Evolutionary conservation across 2,329 filamentous ascomycete genomes (phyloP), one percentile per base, ranked within the genome.

Genomic region (Xylaria sp.): DNA sequence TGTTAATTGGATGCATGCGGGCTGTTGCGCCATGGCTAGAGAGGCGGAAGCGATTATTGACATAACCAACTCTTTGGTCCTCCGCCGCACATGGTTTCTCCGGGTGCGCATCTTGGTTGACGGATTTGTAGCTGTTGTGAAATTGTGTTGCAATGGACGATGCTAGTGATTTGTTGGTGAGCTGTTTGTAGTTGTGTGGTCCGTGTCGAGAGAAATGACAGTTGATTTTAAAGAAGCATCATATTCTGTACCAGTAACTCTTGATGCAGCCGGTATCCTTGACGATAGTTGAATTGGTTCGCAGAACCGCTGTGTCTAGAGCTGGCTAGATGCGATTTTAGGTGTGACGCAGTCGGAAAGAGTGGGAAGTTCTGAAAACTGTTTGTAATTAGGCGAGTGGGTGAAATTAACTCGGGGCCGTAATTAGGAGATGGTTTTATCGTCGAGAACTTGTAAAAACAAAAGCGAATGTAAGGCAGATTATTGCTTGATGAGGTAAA

Each of bases 1-100:
- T 40, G 77, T 73, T 26, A 82, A 76, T 42, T 80, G 75, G 49
- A 82, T 78, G 66, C 80, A 82, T 49, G 68, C 48, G 15, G 63
- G 62, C 26, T 74, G 69, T 67, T 72, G 68, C 38, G 76, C 77
- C 66, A 74, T 71, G 4, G 73, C 66, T 28, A 74, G 59, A 64
- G 74, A 73, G 56, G 60, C 63, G 33, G 73, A 63, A 44, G 73
- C 70, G 33, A 77, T 68, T 51, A 75, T 58, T 28, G 73, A 73
- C 31, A 75, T 44, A 15, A 75, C 54, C 51, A 73, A 56, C 13
- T 63, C 69, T 60, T 68, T 69, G 26, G 65, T 40, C 31, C 51
- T 69, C 70, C 72, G 73, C 59, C 57, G 66, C 59, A 62, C 38
- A 46, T 63, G 66, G 28, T 66, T 51, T 23, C 65, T 66, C 63